These are phyloP conservation scores for Isatis lusitanica DNA, from an alignment of 441 rosid genomes.

Conservation along the genomic window DNA sequence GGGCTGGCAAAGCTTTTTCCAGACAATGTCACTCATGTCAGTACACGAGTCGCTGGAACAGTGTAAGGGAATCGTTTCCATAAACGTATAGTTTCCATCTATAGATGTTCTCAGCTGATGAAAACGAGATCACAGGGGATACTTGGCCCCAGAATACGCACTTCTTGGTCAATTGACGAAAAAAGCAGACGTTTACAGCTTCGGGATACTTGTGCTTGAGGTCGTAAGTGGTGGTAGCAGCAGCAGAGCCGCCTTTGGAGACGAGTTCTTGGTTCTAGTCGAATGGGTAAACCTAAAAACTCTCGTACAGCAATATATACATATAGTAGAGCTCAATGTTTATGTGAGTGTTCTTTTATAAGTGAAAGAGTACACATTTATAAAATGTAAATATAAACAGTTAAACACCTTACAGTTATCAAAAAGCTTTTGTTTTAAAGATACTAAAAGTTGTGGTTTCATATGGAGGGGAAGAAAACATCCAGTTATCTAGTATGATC, in stretches of 20 bases:
- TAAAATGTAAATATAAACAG: not conserved
- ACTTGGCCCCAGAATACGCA: slow-evolving; percentile 97
- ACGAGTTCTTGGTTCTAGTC: slow-evolving; percentile 59
- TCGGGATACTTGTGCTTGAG: slow-evolving; percentile 90
- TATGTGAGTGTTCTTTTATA: not conserved
- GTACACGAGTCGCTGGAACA: slow-evolving; percentile 88
- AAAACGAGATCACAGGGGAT: slow-evolving; percentile 60
- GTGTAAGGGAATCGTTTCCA: slow-evolving; percentile 49
- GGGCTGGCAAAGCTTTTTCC: slow-evolving; percentile 96
- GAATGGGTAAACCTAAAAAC: slow-evolving; percentile 78
- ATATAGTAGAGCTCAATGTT: not conserved
- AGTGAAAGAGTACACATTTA: not conserved
- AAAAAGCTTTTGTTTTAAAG: no score
- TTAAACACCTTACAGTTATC: no score
- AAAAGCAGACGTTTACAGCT: slow-evolving; percentile 94
- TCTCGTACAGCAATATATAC: not conserved
- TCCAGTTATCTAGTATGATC: not conserved
- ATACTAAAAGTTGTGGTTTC: no score
- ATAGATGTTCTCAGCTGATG: slow-evolving; percentile 7
- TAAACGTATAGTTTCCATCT: not conserved
- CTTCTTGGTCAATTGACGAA: slow-evolving; percentile 80
- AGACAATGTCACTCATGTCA: slow-evolving; percentile 84
- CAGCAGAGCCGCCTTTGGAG: slow-evolving; percentile 82
- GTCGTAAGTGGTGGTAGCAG: slow-evolving; percentile 84
- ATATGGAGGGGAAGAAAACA: not conserved